Evolutionary conservation across 129 eudicot genomes (phyloP).

Genomic region (Escallonia rubra): DNA sequence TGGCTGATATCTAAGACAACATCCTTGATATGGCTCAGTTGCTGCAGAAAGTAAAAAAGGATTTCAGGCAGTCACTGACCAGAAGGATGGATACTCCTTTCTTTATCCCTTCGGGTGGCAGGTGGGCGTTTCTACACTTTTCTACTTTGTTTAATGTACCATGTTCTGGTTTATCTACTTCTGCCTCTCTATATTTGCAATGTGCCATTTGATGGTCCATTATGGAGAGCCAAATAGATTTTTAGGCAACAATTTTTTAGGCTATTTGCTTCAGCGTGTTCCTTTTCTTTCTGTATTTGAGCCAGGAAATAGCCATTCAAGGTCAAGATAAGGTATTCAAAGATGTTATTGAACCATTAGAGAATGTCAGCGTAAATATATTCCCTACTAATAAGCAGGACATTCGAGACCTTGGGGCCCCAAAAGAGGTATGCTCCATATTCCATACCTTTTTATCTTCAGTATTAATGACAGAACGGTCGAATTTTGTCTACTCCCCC

Average conservation of each 20-base stretch:
- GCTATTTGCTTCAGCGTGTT: no score
- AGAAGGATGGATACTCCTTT: conserved; percentile 79
- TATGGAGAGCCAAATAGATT: not conserved
- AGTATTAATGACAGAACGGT: not conserved
- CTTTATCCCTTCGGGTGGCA: conserved; percentile 98
- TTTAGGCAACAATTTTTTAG: not conserved
- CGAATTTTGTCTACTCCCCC: no score
- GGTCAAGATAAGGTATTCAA: conserved; percentile 95
- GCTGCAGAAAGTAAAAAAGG: conserved; percentile 95
- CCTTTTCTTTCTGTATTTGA: conserved; percentile 3
- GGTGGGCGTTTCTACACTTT: conserved; percentile 28
- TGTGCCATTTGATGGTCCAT: not conserved
- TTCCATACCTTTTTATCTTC: not conserved
- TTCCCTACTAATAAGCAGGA: conserved; percentile 76
- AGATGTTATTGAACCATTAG: conserved; percentile 95
- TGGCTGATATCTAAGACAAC: conserved; percentile 38
- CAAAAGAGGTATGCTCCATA: conserved; percentile 57
- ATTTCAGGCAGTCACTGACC: conserved; percentile 69
- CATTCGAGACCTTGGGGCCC: conserved; percentile 85
- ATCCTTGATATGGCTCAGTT: conserved; percentile 87
- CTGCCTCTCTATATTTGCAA: not conserved
- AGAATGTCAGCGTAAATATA: conserved; percentile 77
- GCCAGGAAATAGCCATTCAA: conserved; percentile 77
- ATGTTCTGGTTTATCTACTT: not conserved
- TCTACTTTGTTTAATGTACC: not conserved